Conservation (phyloP, 2,329 filamentous ascomycete species). For the Xylaria sp. region DNA sequence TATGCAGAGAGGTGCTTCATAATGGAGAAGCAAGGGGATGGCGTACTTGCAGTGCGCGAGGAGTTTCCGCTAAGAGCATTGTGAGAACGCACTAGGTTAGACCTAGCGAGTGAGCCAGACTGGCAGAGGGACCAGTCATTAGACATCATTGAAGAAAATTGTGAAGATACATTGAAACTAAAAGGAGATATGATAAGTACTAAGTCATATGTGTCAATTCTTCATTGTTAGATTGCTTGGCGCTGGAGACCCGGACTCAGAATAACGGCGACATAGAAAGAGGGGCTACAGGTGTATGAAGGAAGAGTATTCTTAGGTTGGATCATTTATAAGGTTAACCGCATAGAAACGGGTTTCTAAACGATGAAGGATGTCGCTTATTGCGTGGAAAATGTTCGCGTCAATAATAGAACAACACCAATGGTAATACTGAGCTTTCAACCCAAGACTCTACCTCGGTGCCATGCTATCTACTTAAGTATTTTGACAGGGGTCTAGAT, state of each 20-base stretch:
- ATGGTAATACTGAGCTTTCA: background rate
- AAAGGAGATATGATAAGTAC: background rate
- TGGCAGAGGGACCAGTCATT: no score
- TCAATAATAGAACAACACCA: background rate
- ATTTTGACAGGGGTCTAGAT: no score
- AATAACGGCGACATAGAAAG: background rate
- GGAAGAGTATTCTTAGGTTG: background rate
- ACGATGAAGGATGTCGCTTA: background rate
- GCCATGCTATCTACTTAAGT: no score
- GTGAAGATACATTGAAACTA: background rate
- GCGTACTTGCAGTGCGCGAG: slow-evolving; percentile 42
- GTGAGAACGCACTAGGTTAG: background rate
- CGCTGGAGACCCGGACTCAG: background rate
- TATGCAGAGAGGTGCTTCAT: slow-evolving; percentile 62
- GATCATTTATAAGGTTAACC: no score
- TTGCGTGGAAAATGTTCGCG: background rate
- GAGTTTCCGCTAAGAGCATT: slow-evolving; percentile 33
- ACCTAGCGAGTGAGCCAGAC: background rate
- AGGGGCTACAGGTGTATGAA: background rate
- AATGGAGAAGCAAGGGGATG: slow-evolving; percentile 47
- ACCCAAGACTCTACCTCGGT: background rate
- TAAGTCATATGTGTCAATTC: background rate
- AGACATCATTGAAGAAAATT: background rate
- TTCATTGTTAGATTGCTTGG: background rate
- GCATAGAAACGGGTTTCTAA: no score